Evolutionary conservation across 2,329 filamentous ascomycete species (phyloP).

Genomic region (Orbilia oligospora): DNA sequence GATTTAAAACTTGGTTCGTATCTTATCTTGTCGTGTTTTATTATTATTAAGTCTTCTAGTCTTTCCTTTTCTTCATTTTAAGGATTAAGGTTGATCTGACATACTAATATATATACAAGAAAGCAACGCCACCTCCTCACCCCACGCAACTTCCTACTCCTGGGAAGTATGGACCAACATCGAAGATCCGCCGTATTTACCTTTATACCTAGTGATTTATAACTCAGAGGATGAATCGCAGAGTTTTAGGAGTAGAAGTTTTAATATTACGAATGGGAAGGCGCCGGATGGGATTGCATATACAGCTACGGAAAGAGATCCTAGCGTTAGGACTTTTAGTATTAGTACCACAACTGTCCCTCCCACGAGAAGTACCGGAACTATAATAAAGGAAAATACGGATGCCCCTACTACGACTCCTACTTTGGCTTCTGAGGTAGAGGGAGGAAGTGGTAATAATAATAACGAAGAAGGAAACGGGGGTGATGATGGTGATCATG

Average conservation of each 20-base stretch:
- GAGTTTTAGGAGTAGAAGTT: conserved; percentile 19
- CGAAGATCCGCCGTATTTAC: conserved; percentile 20
- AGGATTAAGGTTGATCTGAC: no score
- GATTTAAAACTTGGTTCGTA: conserved; percentile 18
- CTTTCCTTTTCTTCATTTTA: no score
- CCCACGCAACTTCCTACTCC: conserved; percentile 22
- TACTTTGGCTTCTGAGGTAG: not conserved
- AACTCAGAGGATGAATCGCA: conserved; percentile 3
- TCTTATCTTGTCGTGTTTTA: no score
- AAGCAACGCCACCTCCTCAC: conserved; percentile 26
- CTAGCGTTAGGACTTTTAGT: conserved; percentile 16
- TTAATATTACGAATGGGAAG: conserved; percentile 22
- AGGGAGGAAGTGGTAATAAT: not conserved
- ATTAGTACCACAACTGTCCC: not conserved
- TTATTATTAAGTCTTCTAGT: no score
- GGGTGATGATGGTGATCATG: not conserved
- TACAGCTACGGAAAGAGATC: conserved; percentile 29
- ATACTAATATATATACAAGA: not conserved
- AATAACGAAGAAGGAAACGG: not conserved
- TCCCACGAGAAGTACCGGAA: no score
- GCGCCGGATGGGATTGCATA: conserved; percentile 31
- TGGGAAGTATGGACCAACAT: conserved; percentile 34
- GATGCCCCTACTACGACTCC: not conserved
- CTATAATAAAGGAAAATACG: not conserved
- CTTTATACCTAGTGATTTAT: conserved; percentile 8